Conservation (phyloP, 2,329 filamentous ascomycete genomes). For the Epichloe sp. region DNA sequence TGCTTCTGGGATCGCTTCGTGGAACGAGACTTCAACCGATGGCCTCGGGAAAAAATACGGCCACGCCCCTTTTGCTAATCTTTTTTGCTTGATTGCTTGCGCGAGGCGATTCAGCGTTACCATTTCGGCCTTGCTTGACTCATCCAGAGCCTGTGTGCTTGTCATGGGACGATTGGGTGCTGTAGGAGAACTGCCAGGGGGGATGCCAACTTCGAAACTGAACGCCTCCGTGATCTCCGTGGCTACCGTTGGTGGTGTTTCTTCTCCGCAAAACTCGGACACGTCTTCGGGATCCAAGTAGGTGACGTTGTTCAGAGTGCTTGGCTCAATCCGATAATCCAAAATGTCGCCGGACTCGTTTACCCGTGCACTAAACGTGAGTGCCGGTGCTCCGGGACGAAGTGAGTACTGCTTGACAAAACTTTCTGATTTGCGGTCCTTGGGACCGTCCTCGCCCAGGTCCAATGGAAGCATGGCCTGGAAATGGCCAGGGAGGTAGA, state of each 20-base stretch:
- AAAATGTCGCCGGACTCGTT: constrained; percentile 39
- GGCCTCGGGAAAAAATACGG: constrained; percentile 34
- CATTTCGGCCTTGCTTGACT: constrained; percentile 31
- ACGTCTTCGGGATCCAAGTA: constrained; percentile 43
- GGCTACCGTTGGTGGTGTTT: constrained; percentile 8
- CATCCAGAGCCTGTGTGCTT: constrained; percentile 27
- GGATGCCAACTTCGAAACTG: constrained; percentile 18
- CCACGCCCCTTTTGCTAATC: constrained; percentile 35
- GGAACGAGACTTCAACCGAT: constrained; percentile 30
- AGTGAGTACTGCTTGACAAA: constrained; percentile 43
- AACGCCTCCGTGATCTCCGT: constrained; percentile 5
- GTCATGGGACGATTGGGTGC: constrained; percentile 29
- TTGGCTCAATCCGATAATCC: constrained; percentile 40
- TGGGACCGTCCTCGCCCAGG: constrained; percentile 15
- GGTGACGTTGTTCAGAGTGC: constrained; percentile 38
- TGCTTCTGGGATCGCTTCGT: constrained; percentile 15
- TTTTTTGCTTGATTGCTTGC: constrained; percentile 27
- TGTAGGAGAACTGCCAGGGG: constrained; percentile 5
- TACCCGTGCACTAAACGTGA: constrained; percentile 51
- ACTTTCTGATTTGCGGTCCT: constrained; percentile 21
- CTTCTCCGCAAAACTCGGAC: constrained; percentile 28
- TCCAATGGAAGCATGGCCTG: constrained; percentile 42
- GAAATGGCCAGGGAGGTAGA: constrained; percentile 45
- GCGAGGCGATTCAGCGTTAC: constrained; percentile 34
- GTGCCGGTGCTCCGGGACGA: constrained; percentile 32